Conservation (phyloP, 805 yeast species). For the Metschnikowia aberdeeniae region DNA sequence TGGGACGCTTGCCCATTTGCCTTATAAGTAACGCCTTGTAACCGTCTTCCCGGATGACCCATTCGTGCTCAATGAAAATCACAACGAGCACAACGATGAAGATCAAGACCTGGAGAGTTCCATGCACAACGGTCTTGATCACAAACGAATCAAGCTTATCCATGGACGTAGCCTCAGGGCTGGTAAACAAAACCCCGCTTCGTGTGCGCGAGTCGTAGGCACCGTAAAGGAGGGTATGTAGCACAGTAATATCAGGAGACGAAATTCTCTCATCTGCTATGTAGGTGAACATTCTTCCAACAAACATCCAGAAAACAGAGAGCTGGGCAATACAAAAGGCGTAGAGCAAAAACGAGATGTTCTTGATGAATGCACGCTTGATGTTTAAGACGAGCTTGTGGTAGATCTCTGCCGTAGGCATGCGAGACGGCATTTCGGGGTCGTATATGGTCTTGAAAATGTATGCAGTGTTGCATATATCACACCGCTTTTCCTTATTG, state of each 20-base stretch:
- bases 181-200: slow-evolving; percentile 8
- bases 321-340: slow-evolving; percentile 46
- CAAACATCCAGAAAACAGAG: slow-evolving; percentile 56
- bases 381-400: slow-evolving; percentile 28
- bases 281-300: slow-evolving; percentile 53
- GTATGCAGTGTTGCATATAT: slow-evolving; percentile 79
- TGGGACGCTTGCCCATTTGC: slow-evolving; percentile 56
- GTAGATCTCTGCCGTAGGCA: slow-evolving; percentile 53
- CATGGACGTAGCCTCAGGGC: slow-evolving; percentile 10
- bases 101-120: slow-evolving; percentile 36
- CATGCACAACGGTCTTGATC: slow-evolving; percentile 34
- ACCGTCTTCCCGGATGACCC: slow-evolving; percentile 69
- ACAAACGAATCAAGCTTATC: slow-evolving; percentile 23
- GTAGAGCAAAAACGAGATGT: slow-evolving; percentile 29
- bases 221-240: slow-evolving; percentile 39
- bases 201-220: slow-evolving; percentile 15
- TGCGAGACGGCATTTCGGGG: slow-evolving; percentile 56
- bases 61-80: slow-evolving; percentile 59
- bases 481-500: slow-evolving; percentile 64
- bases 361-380: slow-evolving; percentile 14
- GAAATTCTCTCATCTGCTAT: slow-evolving; percentile 53
- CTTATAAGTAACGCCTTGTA: slow-evolving; percentile 54
- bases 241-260: slow-evolving; percentile 23
- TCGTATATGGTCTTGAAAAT: slow-evolving; percentile 63
- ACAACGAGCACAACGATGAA: slow-evolving; percentile 42